Evolutionary conservation across 768 basidiomycete species (phyloP).

Genomic region (Cubamyces lactineus): DNA sequence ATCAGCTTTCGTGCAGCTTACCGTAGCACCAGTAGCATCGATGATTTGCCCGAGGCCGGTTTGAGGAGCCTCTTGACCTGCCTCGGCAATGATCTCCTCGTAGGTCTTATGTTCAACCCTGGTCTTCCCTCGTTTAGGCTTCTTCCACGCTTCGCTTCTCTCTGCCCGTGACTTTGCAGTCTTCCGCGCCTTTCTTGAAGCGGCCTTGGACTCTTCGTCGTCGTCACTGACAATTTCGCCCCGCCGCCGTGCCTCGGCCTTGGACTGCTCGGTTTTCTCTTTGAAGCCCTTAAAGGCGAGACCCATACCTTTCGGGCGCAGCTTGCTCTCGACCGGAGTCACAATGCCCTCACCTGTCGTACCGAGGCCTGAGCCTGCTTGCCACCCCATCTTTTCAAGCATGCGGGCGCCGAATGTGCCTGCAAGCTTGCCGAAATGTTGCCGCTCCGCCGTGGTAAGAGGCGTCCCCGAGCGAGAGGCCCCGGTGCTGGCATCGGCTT

Average conservation of each 20-base stretch:
- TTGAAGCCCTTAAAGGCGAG: conserved; percentile 86
- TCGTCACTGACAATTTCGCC: conserved; percentile 79
- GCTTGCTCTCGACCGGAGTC: conserved; percentile 83
- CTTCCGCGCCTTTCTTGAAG: conserved; percentile 50
- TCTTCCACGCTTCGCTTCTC: conserved; percentile 83
- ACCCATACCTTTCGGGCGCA: conserved; percentile 85
- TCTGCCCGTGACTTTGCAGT: conserved; percentile 60
- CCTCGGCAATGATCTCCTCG: conserved; percentile 91
- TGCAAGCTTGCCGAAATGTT: conserved; percentile 83
- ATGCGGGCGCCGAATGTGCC: conserved; percentile 85
- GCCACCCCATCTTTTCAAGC: conserved; percentile 97
- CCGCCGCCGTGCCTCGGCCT: conserved; percentile 73
- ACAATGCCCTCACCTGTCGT: conserved; percentile 78
- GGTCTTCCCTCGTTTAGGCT: conserved; percentile 80
- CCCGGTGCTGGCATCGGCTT: conserved; percentile 38
- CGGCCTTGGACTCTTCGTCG: conserved; percentile 50
- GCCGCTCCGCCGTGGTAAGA: conserved; percentile 65
- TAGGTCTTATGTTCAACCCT: conserved; percentile 95
- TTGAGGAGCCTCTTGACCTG: conserved; percentile 58
- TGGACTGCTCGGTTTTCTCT: conserved; percentile 86
- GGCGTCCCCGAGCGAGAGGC: conserved; percentile 42
- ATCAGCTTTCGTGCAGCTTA: conserved; percentile 42
- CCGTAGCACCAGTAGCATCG: conserved; percentile 92
- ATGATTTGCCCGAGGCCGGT: conserved; percentile 84
- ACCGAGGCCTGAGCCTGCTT: conserved; percentile 79